Conservation (phyloP, 2,329 filamentous ascomycete genomes). For the Diaporthe vexans region DNA sequence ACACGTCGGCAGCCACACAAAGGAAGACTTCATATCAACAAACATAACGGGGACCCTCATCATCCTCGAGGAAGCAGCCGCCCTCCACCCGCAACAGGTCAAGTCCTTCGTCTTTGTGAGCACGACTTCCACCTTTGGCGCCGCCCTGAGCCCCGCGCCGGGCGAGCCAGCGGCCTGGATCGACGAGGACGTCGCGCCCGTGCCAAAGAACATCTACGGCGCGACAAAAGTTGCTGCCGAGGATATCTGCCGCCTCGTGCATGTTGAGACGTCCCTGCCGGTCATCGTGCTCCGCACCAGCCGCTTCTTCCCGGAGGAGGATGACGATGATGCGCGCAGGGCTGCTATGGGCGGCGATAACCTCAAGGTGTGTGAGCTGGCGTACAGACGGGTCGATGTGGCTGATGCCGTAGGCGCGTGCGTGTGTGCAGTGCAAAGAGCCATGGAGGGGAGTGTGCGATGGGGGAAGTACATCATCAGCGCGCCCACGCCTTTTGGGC, state of each 20-base stretch:
- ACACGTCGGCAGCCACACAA: slow-evolving; percentile 60
- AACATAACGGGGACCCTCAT: slow-evolving; percentile 60
- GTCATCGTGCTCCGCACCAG: slow-evolving; percentile 60
- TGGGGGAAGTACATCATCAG: slow-evolving; percentile 61
- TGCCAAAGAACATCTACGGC: slow-evolving; percentile 64
- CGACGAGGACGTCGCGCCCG: slow-evolving; percentile 55
- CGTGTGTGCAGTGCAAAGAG: slow-evolving; percentile 55
- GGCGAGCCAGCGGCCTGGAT: slow-evolving; percentile 60
- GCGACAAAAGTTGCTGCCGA: slow-evolving; percentile 64
- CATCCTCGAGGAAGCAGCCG: slow-evolving; percentile 57
- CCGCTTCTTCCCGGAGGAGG: slow-evolving; percentile 64
- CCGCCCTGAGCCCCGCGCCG: slow-evolving; percentile 53
- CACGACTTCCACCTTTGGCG: slow-evolving; percentile 62
- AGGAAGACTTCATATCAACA: slow-evolving; percentile 58
- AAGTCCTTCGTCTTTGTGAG: slow-evolving; percentile 60
- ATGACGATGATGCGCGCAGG: slow-evolving; percentile 59
- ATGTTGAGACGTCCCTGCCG: slow-evolving; percentile 55
- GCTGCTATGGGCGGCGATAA: slow-evolving; percentile 56
- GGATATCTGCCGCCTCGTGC: slow-evolving; percentile 59
- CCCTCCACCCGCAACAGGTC: slow-evolving; percentile 45
- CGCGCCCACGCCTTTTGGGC: slow-evolving; percentile 57
- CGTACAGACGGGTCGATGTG: slow-evolving; percentile 60
- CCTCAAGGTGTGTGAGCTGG: slow-evolving; percentile 62
- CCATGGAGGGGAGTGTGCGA: slow-evolving; percentile 45
- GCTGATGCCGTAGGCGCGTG: slow-evolving; percentile 59